Evolutionary conservation across 164 flowering plant species (phyloP).

Genomic region (Pachysandra terminalis): DNA sequence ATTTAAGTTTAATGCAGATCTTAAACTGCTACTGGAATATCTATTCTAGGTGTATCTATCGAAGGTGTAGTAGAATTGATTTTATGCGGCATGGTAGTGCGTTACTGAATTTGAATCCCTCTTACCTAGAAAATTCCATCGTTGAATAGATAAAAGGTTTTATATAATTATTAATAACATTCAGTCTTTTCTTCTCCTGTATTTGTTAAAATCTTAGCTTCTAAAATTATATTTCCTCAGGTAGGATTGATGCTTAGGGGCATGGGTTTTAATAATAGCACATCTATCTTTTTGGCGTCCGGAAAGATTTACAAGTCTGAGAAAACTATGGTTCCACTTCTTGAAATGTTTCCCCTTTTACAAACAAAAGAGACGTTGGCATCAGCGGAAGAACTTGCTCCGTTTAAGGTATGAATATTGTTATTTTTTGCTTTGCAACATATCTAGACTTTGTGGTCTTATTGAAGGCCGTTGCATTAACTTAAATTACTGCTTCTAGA

Average conservation of each 20-base stretch:
- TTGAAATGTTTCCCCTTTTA: conserved; percentile 87
- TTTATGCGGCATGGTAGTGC: no score
- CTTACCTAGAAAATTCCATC: not conserved
- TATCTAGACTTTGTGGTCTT: not conserved
- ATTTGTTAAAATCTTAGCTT: not conserved
- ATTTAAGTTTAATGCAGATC: no score
- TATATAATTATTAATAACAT: not conserved
- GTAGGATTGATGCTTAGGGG: conserved; percentile 99
- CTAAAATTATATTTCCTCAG: conserved; percentile 30
- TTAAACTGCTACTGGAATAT: no score
- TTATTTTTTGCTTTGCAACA: not conserved
- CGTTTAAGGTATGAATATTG: conserved; percentile 47
- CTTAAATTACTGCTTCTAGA: conserved; percentile 45
- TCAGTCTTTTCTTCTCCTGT: not conserved
- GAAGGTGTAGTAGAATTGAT: no score
- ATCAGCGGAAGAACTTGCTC: conserved; percentile 74
- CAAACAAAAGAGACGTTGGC: conserved; percentile 78
- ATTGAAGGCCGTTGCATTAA: conserved; percentile 16
- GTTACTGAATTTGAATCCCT: no score
- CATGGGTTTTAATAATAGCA: conserved; percentile 87
- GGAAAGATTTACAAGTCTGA: conserved; percentile 87
- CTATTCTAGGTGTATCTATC: no score
- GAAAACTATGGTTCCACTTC: conserved; percentile 74
- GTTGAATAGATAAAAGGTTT: not conserved
- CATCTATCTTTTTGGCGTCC: conserved; percentile 88